A percentile compares a stretch with the other conserved stretches of the same genome.
Evolutionary conservation across 2,329 filamentous ascomycete species (phyloP).

Genomic region (Fusarium ramigenum): DNA sequence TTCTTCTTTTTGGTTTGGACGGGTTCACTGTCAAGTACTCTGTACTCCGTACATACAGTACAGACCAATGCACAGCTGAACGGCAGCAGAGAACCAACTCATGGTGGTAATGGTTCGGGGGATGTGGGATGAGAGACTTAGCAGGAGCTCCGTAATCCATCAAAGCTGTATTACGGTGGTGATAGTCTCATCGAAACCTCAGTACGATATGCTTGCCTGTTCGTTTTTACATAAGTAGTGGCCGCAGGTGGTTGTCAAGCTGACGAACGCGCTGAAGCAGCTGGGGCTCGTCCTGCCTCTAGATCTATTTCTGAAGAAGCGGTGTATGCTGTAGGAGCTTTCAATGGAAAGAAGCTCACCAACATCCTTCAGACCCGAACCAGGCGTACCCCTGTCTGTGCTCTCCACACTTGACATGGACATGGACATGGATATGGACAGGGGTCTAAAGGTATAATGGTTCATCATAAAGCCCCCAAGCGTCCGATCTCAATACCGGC

Average conservation of each 20-base stretch:
- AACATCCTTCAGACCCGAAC: neutral
- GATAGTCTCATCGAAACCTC: neutral
- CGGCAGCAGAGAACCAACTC: neutral
- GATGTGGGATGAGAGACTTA: neutral
- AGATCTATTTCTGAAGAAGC: slow-evolving; percentile 22
- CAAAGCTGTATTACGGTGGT: neutral
- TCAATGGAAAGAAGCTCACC: slow-evolving; percentile 11
- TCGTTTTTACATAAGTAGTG: neutral
- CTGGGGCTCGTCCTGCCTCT: slow-evolving; percentile 2
- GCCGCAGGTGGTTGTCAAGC: neutral
- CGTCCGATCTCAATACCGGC: neutral
- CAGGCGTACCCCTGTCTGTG: slow-evolving; percentile 18
- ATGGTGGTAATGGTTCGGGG: neutral
- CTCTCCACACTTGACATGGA: slow-evolving; percentile 19
- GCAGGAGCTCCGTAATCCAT: slow-evolving; percentile 3
- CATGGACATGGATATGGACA: slow-evolving; percentile 6
- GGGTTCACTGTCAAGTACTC: neutral
- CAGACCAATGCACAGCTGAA: neutral
- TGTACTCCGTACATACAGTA: neutral
- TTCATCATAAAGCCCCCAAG: neutral
- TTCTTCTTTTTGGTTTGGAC: neutral
- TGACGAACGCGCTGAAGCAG: neutral
- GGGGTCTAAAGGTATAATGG: neutral
- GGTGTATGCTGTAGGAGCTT: slow-evolving; percentile 21
- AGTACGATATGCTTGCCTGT: neutral